Conservation (phyloP, 2,329 filamentous ascomycete genomes). For the Chaetomiaceae sp. region DNA sequence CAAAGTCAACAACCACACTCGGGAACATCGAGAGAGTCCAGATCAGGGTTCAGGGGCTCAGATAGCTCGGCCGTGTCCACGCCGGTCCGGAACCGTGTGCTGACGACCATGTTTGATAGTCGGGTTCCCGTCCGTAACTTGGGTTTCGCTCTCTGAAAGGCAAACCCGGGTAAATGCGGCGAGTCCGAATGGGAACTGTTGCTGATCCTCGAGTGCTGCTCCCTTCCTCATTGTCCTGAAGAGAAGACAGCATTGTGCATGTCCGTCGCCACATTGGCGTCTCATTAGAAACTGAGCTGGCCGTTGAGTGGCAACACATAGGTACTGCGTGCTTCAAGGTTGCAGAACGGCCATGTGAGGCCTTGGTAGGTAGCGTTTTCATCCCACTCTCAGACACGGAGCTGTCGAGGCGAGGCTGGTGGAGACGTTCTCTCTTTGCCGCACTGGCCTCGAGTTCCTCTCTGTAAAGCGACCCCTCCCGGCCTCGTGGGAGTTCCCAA, state of each 20-base stretch:
- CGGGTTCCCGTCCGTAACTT: not conserved
- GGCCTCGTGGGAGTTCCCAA: no score
- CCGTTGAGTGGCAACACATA: not conserved
- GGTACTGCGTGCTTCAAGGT: not conserved
- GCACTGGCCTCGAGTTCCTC: not conserved
- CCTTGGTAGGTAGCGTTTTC: no score
- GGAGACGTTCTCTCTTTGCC: not conserved
- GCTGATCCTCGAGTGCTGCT: not conserved
- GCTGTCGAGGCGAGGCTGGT: not conserved
- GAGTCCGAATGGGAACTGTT: not conserved
- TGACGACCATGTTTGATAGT: slow-evolving; percentile 1
- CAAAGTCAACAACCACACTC: not conserved
- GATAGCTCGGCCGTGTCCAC: not conserved
- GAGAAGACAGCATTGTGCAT: not conserved
- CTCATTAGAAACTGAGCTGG: not conserved
- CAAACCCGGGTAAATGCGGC: slow-evolving; percentile 14
- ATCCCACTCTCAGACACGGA: no score
- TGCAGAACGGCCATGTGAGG: not conserved
- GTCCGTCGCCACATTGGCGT: not conserved
- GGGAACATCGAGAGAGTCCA: no score
- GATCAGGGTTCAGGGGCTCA: not conserved
- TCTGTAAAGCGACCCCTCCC: not conserved
- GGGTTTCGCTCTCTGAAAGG: not conserved
- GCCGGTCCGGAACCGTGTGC: slow-evolving; percentile 1
- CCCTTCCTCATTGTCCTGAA: not conserved